Conservation (phyloP, 2,329 filamentous ascomycete species). For the Fusarium pseudocircinatum region DNA sequence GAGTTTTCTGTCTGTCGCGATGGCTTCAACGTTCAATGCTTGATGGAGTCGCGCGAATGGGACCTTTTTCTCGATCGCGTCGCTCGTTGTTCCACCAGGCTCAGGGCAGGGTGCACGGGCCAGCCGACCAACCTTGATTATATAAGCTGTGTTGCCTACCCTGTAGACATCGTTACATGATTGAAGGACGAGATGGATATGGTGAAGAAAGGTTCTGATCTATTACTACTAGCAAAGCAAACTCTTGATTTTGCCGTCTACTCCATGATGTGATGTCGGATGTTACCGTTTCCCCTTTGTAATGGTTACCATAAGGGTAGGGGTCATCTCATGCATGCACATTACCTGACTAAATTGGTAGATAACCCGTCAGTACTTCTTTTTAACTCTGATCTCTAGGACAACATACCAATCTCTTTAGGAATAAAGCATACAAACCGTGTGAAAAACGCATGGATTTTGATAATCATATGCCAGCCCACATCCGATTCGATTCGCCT, state of each 20-base stretch:
- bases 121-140: conserved; percentile 8
- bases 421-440: background rate
- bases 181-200: background rate
- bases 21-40: conserved; percentile 35
- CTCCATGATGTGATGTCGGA: background rate
- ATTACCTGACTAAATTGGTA: background rate
- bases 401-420: background rate
- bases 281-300: background rate
- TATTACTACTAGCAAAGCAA: background rate
- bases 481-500: background rate
- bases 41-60: conserved; percentile 44
- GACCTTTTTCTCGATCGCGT: conserved; percentile 47
- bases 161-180: background rate
- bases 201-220: background rate
- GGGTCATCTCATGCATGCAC: background rate
- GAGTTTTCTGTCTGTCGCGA: conserved; percentile 31
- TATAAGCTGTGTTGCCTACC: conserved; percentile 31
- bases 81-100: conserved; percentile 36
- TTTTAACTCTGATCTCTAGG: background rate
- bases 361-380: background rate
- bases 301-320: background rate
- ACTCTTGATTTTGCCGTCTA: background rate
- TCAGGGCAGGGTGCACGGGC: conserved; percentile 27
- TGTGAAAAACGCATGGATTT: background rate
- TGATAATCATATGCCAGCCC: background rate